These are phyloP conservation scores for Trypanosoma theileri DNA, from an alignment of 208 protist genomes.

Conservation along the genomic window DNA sequence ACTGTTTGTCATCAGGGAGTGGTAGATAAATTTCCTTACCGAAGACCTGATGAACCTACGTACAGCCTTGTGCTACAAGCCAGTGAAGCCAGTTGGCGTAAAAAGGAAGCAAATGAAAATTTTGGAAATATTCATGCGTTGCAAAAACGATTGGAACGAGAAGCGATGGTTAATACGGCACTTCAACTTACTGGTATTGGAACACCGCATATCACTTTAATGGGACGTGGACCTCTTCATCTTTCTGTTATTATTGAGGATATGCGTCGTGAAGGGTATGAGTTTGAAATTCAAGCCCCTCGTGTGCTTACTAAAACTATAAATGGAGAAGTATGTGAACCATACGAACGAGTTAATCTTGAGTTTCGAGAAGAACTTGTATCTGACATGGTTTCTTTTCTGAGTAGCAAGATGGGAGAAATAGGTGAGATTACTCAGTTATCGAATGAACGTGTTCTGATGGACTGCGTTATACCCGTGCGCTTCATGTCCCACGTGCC, in stretches of 20 bases:
- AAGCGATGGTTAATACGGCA: slow-evolving; percentile 95
- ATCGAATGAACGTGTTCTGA: slow-evolving; percentile 68
- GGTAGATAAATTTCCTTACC: slow-evolving; percentile 80
- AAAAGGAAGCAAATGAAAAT: slow-evolving; percentile 85
- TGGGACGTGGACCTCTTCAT: slow-evolving; percentile 96
- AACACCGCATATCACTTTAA: slow-evolving; percentile 74
- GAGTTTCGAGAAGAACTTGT: slow-evolving; percentile 82
- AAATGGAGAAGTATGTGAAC: slow-evolving; percentile 82
- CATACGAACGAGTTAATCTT: slow-evolving; percentile 77
- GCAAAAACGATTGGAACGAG: slow-evolving; percentile 80
- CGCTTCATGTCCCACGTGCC: slow-evolving; percentile 85
- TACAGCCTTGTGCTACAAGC: slow-evolving; percentile 91
- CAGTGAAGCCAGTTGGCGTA: slow-evolving; percentile 91
- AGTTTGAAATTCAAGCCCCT: slow-evolving; percentile 95
- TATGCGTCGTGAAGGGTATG: slow-evolving; percentile 97
- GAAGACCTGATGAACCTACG: slow-evolving; percentile 94
- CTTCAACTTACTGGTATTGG: slow-evolving; percentile 62
- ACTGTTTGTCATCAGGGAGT: slow-evolving; percentile 76
- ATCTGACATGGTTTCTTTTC: slow-evolving; percentile 77
- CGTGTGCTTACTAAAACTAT: slow-evolving; percentile 83
- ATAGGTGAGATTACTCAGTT: slow-evolving; percentile 86
- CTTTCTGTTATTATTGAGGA: slow-evolving; percentile 97
- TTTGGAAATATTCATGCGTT: slow-evolving; percentile 63
- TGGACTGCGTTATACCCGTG: slow-evolving; percentile 89
- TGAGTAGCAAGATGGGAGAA: slow-evolving; percentile 86